Conservation (phyloP, 306 rosid genomes). For the Citrullus colocynthis region DNA sequence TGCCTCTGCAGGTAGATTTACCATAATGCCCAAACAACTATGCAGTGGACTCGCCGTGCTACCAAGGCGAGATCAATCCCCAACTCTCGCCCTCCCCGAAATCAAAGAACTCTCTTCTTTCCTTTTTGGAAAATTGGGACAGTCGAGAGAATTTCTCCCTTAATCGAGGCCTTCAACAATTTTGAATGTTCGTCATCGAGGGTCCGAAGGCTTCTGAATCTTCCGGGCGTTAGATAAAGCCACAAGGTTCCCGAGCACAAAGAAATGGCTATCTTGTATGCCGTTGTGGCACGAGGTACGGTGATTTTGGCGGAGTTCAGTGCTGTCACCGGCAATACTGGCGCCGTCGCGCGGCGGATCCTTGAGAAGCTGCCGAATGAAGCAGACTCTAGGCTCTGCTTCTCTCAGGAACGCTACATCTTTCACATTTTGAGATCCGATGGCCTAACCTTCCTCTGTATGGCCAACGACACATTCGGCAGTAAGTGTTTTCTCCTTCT, state of each 20-base stretch:
- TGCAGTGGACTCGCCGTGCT: background rate
- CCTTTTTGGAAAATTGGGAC: background rate
- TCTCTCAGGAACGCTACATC: constrained; percentile 90
- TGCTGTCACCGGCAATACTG: constrained; percentile 86
- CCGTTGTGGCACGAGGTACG: constrained; percentile 83
- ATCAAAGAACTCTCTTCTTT: background rate
- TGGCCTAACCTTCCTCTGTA: constrained; percentile 70
- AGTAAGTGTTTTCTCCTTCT: constrained; percentile 34
- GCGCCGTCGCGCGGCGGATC: constrained; percentile 86
- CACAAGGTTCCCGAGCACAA: background rate
- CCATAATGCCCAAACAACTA: background rate
- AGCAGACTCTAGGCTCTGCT: constrained; percentile 82
- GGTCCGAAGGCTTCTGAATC: background rate
- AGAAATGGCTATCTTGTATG: constrained; percentile 87
- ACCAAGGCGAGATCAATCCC: background rate
- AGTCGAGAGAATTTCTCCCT: background rate
- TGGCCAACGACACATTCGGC: constrained; percentile 95
- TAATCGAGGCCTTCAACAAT: background rate
- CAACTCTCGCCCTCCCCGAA: background rate
- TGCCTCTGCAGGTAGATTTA: background rate
- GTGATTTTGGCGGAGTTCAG: constrained; percentile 91
- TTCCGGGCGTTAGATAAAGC: background rate
- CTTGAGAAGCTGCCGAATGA: constrained; percentile 86
- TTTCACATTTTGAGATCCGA: constrained; percentile 84
- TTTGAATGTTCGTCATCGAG: background rate